Percentiles rank a stretch among this genome's conserved stretches.
Conservation (phyloP, 257 asterid genomes). For the Echites panduratus region DNA sequence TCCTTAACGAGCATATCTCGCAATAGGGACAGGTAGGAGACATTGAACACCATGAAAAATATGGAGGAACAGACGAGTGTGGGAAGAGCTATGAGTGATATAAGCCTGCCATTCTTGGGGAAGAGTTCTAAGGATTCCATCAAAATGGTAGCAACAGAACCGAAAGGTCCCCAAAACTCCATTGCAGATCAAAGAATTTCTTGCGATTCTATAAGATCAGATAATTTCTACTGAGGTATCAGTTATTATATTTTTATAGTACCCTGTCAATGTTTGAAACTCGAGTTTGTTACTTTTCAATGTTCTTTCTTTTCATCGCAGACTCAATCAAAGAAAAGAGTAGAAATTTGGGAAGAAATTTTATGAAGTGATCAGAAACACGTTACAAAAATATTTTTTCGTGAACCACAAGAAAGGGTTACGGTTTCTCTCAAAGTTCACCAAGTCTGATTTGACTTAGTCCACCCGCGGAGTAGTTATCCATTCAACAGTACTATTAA, state of each 20-base stretch:
- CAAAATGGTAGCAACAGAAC: conserved; percentile 17
- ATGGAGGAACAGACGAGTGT: not conserved
- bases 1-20: conserved; percentile 11
- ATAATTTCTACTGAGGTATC: not conserved
- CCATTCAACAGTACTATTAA: too few relatives aligned
- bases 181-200: not conserved
- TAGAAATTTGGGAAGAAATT: not conserved
- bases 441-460: too few relatives aligned
- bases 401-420: too few relatives aligned
- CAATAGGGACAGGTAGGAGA: not conserved
- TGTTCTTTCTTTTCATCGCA: not conserved
- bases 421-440: too few relatives aligned
- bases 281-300: not conserved
- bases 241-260: not conserved
- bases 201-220: too few relatives aligned
- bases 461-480: too few relatives aligned
- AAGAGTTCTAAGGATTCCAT: conserved; percentile 29
- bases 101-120: conserved; percentile 36
- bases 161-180: not conserved
- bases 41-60: not conserved
- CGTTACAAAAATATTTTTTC: too few relatives aligned
- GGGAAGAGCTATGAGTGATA: not conserved
- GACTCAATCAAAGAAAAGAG: not conserved
- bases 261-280: not conserved
- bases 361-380: too few relatives aligned